Evolutionary conservation across 306 rosid species (phyloP).

Genomic region (Benincasa hispida): DNA sequence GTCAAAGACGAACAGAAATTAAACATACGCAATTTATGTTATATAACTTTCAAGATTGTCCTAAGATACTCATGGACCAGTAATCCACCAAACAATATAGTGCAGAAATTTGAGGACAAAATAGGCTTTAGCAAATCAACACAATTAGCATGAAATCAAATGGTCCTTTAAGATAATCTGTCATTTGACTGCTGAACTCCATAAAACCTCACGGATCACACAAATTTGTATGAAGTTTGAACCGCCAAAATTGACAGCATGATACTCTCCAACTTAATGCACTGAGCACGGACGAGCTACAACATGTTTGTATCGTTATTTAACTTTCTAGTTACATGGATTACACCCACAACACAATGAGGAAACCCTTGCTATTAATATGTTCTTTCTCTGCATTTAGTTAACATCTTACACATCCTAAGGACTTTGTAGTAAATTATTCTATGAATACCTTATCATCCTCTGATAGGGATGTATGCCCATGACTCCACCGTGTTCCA

Average conservation of each 20-base stretch:
- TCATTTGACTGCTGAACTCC: not conserved
- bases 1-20: constrained; percentile 5
- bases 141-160: not conserved
- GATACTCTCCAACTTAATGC: not conserved
- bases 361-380: not conserved
- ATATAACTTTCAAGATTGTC: not conserved
- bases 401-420: not conserved
- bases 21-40: not conserved
- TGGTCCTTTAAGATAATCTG: not conserved
- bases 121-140: not conserved
- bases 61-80: not conserved
- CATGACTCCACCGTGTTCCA: constrained; percentile 89
- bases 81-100: not conserved
- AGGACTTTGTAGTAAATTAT: not conserved
- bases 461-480: constrained; percentile 46
- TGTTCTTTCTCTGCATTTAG: not conserved
- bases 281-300: not conserved
- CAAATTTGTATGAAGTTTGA: not conserved
- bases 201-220: not conserved
- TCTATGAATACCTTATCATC: constrained; percentile 35
- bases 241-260: not conserved
- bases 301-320: not conserved
- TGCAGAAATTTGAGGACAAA: not conserved
- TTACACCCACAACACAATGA: not conserved
- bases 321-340: not conserved